Base-by-base conservation (phyloP, 164 flowering plant genomes). In the Vitis rupestris region DNA sequence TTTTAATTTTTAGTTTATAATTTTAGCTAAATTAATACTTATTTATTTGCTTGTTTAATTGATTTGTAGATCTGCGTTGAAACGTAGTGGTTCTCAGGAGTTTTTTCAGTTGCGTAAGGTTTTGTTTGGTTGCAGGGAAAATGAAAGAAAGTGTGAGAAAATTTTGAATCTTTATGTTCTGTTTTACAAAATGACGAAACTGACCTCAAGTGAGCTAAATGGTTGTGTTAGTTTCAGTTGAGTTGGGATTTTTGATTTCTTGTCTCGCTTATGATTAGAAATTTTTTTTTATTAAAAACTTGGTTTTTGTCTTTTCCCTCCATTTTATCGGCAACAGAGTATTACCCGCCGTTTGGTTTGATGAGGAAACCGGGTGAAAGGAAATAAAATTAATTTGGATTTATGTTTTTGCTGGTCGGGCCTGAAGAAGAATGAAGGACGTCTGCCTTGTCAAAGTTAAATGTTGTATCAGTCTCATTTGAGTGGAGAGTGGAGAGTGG, bases 51-150 rank as follows among this genome's bases (percentile, higher is more conserved):
- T 11, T 27, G 16, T 16, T 62, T 67, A 29, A 37, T 3, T 6
- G 7, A 6, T 30, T 11, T 27, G 64, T 75, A 75, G 78, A 75
- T 75, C 74, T 75, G 78, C 60, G 12, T 49, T 49, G 10, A 23
- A 9, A 48, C 13, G 30, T 58, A 53, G 44, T 49, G 57, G 48
- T 29, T 59, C 53, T 66, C 44, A 6, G 44, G 44, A 37, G 44
- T 37, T 37, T 37, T 37, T 37, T 37, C 44, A 3, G 44, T 37
- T 37, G 44, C 73, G 55, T 54, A 16, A 37, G 4, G 10, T 13
- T 10, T 31, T 54, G 70, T 63, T 75, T 62, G 63, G 50, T 57
- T 67, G n/a, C 51, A 5, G 23, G 16, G 57, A 65, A 59, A 44
- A 16, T 9, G 16, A 49, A 48, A 48, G 2, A 53, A 53, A 11